A percentile compares a stretch with the other conserved stretches of the same genome.
Evolutionary conservation across 208 protist species (phyloP).

Genomic region (Novymonas esmeraldas): DNA sequence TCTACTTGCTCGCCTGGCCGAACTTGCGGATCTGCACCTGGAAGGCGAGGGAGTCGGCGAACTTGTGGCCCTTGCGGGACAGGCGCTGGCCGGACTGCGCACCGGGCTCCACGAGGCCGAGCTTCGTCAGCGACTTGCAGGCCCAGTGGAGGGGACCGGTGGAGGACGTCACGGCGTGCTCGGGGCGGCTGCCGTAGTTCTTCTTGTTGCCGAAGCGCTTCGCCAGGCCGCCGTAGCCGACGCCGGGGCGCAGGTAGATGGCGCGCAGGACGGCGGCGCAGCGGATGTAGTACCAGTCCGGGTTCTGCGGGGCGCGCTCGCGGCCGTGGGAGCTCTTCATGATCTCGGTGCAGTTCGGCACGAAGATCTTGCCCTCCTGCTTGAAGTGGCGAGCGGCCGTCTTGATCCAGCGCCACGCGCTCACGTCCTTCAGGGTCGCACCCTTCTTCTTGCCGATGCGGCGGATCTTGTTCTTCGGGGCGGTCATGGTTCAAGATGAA

Average conservation of each 20-base stretch:
- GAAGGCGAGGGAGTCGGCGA: conserved; percentile 95
- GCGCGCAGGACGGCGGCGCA: conserved; percentile 96
- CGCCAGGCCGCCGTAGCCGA: conserved; percentile 94
- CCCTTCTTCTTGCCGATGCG: conserved; percentile 91
- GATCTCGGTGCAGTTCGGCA: conserved; percentile 97
- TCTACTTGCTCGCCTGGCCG: conserved; percentile 6
- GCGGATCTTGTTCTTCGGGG: conserved; percentile 74
- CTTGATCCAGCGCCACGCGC: conserved; percentile 95
- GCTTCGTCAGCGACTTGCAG: conserved; percentile 95
- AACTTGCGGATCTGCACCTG: conserved; percentile 19
- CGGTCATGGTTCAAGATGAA: conserved; percentile 46
- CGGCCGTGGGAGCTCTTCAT: conserved; percentile 96
- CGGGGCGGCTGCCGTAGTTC: conserved; percentile 86
- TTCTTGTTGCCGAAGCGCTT: conserved; percentile 95
- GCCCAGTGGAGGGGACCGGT: conserved; percentile 92
- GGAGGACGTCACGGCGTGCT: conserved; percentile 88
- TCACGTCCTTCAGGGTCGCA: conserved; percentile 94
- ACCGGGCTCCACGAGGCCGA: conserved; percentile 92
- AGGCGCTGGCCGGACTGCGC: conserved; percentile 88
- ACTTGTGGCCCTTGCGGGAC: conserved; percentile 94
- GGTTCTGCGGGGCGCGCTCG: conserved; percentile 96
- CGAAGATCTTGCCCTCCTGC: conserved; percentile 91
- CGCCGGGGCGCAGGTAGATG: conserved; percentile 95
- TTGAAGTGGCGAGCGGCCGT: conserved; percentile 96
- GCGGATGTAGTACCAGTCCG: conserved; percentile 99